Conservation (phyloP, 371 early-diverging fungal genomes). For the Basidiobolus meristosporus region DNA sequence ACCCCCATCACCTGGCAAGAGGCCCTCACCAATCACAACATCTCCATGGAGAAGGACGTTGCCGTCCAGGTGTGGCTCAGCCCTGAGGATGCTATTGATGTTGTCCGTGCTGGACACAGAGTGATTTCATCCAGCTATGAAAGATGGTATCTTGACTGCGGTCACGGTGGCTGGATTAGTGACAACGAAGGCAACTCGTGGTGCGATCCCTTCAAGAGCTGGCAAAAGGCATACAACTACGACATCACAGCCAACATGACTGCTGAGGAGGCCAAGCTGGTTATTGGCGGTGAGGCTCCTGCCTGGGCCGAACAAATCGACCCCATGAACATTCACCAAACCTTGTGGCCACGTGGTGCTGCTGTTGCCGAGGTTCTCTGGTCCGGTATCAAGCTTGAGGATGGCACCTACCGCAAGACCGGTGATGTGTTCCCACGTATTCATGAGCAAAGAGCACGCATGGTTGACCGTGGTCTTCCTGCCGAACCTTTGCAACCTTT, state of each 20-base stretch:
- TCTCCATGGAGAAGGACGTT: constrained; percentile 15
- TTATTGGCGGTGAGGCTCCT: constrained; percentile 36
- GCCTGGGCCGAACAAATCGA: constrained; percentile 63
- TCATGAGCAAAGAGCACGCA: constrained; percentile 48
- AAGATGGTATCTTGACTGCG: no score
- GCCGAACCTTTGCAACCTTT: constrained; percentile 48
- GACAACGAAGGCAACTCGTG: constrained; percentile 48
- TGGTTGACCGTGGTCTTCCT: constrained; percentile 38
- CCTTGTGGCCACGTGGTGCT: constrained; percentile 52
- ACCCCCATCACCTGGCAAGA: constrained; percentile 31
- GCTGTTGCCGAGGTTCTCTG: constrained; percentile 55
- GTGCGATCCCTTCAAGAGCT: constrained; percentile 65
- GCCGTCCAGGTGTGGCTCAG: no score
- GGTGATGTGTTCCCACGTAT: constrained; percentile 44
- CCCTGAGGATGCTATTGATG: no score
- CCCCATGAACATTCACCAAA: constrained; percentile 25
- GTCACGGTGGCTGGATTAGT: constrained; percentile 42
- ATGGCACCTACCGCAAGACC: constrained; percentile 26
- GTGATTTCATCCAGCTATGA: no score
- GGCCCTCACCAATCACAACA: constrained; percentile 20
- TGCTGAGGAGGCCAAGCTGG: no score
- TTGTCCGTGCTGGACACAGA: no score
- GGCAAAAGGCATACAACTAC: constrained; percentile 59
- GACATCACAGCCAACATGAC: constrained; percentile 17
- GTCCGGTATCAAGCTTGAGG: constrained; percentile 39